Percentiles rank a stretch among this genome's conserved stretches.
Evolutionary conservation across 495 filamentous ascomycete genomes (phyloP).

Genomic region (Diplogelasinospora grovesii): DNA sequence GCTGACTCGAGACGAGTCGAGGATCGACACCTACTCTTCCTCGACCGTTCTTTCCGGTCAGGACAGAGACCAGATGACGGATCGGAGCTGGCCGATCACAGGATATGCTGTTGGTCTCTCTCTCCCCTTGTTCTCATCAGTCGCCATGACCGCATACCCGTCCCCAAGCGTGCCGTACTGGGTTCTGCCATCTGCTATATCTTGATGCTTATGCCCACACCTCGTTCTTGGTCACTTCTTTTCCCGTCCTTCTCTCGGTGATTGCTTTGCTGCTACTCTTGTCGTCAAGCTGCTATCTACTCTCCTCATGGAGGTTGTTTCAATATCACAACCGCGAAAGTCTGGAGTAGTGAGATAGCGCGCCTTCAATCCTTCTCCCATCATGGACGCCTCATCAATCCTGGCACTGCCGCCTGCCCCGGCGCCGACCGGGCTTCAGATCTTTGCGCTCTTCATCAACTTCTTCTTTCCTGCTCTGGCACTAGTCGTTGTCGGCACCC

Average conservation of each 20-base stretch:
- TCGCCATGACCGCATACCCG: conserved; percentile 9
- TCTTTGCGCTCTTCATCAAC: conserved; percentile 38
- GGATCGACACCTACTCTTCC: conserved; percentile 15
- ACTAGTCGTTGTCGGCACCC: conserved; percentile 34
- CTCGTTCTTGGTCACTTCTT: conserved; percentile 6
- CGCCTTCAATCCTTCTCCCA: conserved; percentile 8
- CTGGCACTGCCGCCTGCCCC: conserved; percentile 11
- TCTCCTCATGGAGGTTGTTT: conserved; percentile 14
- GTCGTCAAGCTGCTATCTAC: too few species aligned
- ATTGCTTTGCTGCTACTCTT: conserved; percentile 6
- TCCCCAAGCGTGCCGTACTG: conserved; percentile 3
- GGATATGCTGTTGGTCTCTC: conserved; percentile 9
- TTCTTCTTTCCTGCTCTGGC: conserved; percentile 42
- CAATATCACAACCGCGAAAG: conserved; percentile 9
- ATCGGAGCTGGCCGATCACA: conserved; percentile 14
- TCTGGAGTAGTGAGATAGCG: conserved; percentile 26
- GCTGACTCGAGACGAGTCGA: conserved; percentile 9
- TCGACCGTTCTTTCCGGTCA: conserved; percentile 9
- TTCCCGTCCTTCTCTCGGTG: conserved; percentile 9
- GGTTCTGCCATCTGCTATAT: conserved; percentile 17
- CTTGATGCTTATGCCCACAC: conserved; percentile 18
- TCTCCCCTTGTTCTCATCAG: too few species aligned
- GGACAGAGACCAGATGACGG: conserved; percentile 11
- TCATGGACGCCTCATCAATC: conserved; percentile 22
- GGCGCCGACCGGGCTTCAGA: conserved; percentile 29